Base-by-base conservation (phyloP, 352 stramenopile species). In the Phytopythium mirpurense region DNA sequence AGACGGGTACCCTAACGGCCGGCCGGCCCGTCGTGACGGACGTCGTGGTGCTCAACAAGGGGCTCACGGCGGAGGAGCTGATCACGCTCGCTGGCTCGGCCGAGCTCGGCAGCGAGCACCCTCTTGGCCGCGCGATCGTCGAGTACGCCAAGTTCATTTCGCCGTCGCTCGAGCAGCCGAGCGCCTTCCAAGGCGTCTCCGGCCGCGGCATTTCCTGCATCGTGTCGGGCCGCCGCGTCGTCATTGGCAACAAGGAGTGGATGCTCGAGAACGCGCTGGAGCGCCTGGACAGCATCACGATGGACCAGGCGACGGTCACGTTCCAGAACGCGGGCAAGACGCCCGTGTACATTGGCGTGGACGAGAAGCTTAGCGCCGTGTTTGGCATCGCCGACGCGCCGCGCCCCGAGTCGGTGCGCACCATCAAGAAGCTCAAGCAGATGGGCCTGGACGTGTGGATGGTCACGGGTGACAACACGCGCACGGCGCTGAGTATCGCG, bases 401-500 rank as follows among this genome's bases (percentile, higher is more conserved):
- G 8, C 97, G 97, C 32, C 74, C 88, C 2, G 95, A 98, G 59
- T 95, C 96, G 9, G 77, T 87, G 38, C 72, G 82, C 40, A 95
- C 94, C 26, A 74, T 99, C 6, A 85, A 74, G 54, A 91, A 94
- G 64, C 77, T 99, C 35, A 75, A 90, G 53, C 54, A 93, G 35
- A 96, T 97, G 72, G 87, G 89, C 2, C 72, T 99, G 29, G 84
- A 98, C 29, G 88, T 99, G 16, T 98, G 91, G 85, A 99, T 99
- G 95, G 72, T 99, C n/a, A 99, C 97, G n/a, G 97, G 97, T 21
- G 97, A 99, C 70, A 99, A 99, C 70, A 63, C 68, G 21, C 74
- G 88, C 24, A 99, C 97, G 12, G 97, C 97, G 19, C 67, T 86
- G 57, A 90, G 86, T 11, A 94, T 99, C 61, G 97, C 96, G 2